Evolutionary conservation across 2,329 filamentous ascomycete genomes (phyloP), one percentile per base, ranked within the genome.

Genomic region (Ascochyta fabae): DNA sequence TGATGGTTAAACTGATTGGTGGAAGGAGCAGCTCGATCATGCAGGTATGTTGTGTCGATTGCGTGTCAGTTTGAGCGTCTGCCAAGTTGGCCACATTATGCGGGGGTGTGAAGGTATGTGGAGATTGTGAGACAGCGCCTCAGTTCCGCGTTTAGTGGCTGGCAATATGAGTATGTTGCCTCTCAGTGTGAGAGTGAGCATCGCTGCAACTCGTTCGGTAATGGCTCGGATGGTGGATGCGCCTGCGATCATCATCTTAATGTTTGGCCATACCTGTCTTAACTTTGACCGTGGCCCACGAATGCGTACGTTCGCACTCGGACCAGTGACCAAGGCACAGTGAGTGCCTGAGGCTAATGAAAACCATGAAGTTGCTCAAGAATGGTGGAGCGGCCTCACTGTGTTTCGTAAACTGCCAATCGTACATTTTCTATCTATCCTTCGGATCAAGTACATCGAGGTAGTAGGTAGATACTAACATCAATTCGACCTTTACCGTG

Each of bases 381-480:
- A n/a, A 39, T 6, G 33, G 16, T 3, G 22, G 36, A 8, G 16
- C 13, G 39, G 16, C 36, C 24, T 13, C 13, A 27, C n/a, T 41
- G 3, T 16, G 5, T 46, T 56, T 49, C 35, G 7, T 55, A 36
- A 42, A 47, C 31, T 31, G 13, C 12, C 29, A 42, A 50, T 47
- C 42, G 26, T 56, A 56, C 53, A 55, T 56, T 50, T 50, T 51
- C 33, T 41, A 31, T 47, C 19, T 51, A 43, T 16, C 19, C n/a
- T 33, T 7, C 34, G 15, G 4, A 15, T 34, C 26, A 53, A 12
- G 23, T 40, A 47, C 19, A 38, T 46, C 3, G 12, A 15, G n/a
- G 7, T 29, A 29, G 26, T 27, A 27, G 39, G 44, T 45, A 48
- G 22, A 45, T 40, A 16, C 34, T 1, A 12, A 40, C 38, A 16